Evolutionary conservation across 2,329 filamentous ascomycete species (phyloP), one percentile per base, ranked within the genome.

Genomic region (Neonectria sp.): DNA sequence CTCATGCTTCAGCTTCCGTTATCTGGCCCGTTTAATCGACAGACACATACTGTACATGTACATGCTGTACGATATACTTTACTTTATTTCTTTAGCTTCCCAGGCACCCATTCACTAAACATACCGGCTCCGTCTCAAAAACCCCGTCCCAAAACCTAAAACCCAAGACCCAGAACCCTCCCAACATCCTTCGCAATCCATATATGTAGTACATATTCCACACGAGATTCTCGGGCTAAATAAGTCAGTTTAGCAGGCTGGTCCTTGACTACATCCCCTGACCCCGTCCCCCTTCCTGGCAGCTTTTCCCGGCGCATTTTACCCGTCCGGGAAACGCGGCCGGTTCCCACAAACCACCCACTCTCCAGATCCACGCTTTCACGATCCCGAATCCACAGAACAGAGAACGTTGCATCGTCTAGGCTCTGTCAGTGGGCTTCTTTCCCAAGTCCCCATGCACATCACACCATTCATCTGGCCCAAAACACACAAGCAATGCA

Each of bases 391-490:
- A 60, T 55, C 62, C 62, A 65, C 62, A 60, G 40, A 33, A 27
- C 62, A 65, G 62, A 55, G 45, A 60, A 65, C 55, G 62, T 65
- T 65, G 62, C 62, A 65, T 65, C 62, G 55, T 43, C 49, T 29
- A 52, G 55, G 48, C 52, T 25, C 60, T 43, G 35, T 27, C 55
- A 48, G 61, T 40, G 46, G 33, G 40, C 17, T 63, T 43, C 15
- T 37, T 56, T 25, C 46, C 46, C 25, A 63, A 46, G 37, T 43
- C 55, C 56, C 51, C 51, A 53, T 53, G 51, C 51, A 53, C 56
- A 65, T 65, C 62, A 60, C 49, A 46, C 62, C 62, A 65, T 43
- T 35, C 35, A 58, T 25, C 24, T 49, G 48, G 37, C 17, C 48
- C 11, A 31, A 35, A 43, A 48, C 25, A 65, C 55, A 59, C 62